Percentiles rank a stretch among this genome's conserved stretches.
phyloP scores from a whole-genome alignment of 768 basidiomycete genomes.

The Paxillus ammoniavirescens region DNA sequence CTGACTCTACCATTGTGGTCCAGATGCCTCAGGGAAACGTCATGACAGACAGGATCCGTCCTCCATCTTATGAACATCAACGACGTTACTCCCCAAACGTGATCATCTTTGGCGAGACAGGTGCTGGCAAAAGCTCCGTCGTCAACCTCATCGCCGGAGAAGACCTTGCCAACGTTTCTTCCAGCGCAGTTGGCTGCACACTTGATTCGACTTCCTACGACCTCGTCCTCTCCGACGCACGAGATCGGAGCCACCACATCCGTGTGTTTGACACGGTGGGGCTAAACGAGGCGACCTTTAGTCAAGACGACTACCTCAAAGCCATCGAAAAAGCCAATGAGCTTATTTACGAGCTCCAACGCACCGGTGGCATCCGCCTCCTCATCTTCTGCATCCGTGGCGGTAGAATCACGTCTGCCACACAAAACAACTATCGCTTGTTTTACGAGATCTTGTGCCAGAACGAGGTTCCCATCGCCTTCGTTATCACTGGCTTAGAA shows the following conservation, averaged over 20 bases:
- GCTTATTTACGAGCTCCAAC: slow-evolving; percentile 35
- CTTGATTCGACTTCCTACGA: slow-evolving; percentile 28
- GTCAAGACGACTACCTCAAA: slow-evolving; percentile 23
- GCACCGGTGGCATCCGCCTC: slow-evolving; percentile 30
- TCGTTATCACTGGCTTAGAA: slow-evolving; percentile 33
- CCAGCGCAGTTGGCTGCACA: slow-evolving; percentile 35
- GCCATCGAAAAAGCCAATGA: slow-evolving; percentile 31
- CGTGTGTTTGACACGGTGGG: slow-evolving; percentile 36
- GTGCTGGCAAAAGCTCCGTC: slow-evolving; percentile 39
- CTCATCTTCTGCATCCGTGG: slow-evolving; percentile 35
- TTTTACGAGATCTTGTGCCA: slow-evolving; percentile 32
- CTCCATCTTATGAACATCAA: slow-evolving; percentile 20
- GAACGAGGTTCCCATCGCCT: slow-evolving; percentile 28
- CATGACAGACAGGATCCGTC: slow-evolving; percentile 5
- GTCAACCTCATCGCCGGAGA: slow-evolving; percentile 37
- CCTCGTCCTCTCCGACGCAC: slow-evolving; percentile 16
- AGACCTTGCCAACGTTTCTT: slow-evolving; percentile 26
- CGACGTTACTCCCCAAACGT: slow-evolving; percentile 33
- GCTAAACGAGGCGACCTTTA: slow-evolving; percentile 26
- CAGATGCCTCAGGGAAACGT: slow-evolving; percentile 13
- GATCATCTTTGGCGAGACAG: slow-evolving; percentile 35
- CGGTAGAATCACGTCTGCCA: slow-evolving; percentile 28
- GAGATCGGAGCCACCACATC: slow-evolving; percentile 18
- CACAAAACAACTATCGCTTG: slow-evolving; percentile 30
- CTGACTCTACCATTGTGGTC: slow-evolving; percentile 2